A percentile compares a stretch with the other conserved stretches of the same genome.
phyloP scores from a whole-genome alignment of 2,329 filamentous ascomycete species.

The Clonostachys solani region DNA sequence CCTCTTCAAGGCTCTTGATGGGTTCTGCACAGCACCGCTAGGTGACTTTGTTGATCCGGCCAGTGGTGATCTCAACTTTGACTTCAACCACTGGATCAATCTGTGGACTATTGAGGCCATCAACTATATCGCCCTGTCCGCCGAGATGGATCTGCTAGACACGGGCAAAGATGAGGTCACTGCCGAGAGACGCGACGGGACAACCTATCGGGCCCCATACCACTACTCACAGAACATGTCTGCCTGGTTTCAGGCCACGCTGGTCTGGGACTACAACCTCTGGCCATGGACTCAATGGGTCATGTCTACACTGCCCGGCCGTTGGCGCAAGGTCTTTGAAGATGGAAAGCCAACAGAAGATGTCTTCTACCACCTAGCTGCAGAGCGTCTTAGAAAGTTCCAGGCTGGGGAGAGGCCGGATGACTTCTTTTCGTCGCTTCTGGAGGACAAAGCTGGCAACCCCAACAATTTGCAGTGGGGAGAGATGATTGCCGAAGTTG shows the following conservation, averaged over 20 bases:
- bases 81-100: neutral
- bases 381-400: conserved; percentile 27
- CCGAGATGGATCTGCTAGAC: neutral
- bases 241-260: neutral
- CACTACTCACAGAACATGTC: neutral
- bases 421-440: conserved; percentile 53
- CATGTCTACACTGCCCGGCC: neutral
- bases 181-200: neutral
- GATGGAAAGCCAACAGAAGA: neutral
- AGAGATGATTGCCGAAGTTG: conserved; percentile 52
- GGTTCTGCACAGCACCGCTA: neutral
- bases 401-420: conserved; percentile 47
- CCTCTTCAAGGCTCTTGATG: neutral
- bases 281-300: neutral
- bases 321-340: neutral
- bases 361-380: neutral
- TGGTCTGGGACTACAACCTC: neutral
- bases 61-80: neutral
- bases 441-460: conserved; percentile 40
- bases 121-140: neutral
- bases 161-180: neutral
- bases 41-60: too few species aligned
- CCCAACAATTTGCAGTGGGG: conserved; percentile 46
- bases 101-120: conserved; percentile 1
- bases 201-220: neutral